Evolutionary conservation across 2,329 filamentous ascomycete species (phyloP).

Genomic region (Blastomyces parvus): DNA sequence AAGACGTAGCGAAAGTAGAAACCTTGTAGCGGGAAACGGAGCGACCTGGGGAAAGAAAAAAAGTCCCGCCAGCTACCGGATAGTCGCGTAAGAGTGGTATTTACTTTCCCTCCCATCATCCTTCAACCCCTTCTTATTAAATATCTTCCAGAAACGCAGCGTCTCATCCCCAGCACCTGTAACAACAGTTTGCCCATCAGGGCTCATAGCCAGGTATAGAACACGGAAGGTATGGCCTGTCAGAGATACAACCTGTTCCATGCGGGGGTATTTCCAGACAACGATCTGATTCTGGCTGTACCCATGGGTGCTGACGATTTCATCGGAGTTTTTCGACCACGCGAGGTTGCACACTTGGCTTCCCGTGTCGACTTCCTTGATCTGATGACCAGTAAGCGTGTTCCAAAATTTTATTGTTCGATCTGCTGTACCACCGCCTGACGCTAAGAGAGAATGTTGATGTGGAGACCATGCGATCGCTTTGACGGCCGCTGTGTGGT

Average conservation of each 20-base stretch:
- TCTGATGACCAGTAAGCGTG: constrained; percentile 67
- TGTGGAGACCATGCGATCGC: constrained; percentile 97
- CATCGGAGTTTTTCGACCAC: constrained; percentile 96
- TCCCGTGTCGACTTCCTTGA: constrained; percentile 89
- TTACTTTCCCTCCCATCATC: constrained; percentile 55
- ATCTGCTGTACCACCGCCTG: constrained; percentile 90
- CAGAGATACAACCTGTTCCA: constrained; percentile 91
- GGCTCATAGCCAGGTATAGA: constrained; percentile 93
- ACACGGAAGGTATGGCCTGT: constrained; percentile 97
- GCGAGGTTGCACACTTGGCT: constrained; percentile 98
- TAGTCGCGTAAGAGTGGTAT: constrained; percentile 73
- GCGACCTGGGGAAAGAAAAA: not conserved
- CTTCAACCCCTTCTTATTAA: constrained; percentile 68
- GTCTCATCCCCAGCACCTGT: constrained; percentile 97
- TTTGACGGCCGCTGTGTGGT: constrained; percentile 93
- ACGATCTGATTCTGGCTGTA: constrained; percentile 98
- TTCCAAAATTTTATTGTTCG: constrained; percentile 98
- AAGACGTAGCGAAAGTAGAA: not conserved
- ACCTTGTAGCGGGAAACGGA: no score
- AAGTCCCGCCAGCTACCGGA: constrained; percentile 43
- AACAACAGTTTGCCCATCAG: constrained; percentile 85
- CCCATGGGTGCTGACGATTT: constrained; percentile 93
- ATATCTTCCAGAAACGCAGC: constrained; percentile 91
- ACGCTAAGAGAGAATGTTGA: constrained; percentile 86
- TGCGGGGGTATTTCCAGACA: constrained; percentile 97